A percentile compares a stretch with the other conserved stretches of the same genome.
These are phyloP conservation scores for Penicillium polonicum DNA, from an alignment of 2,329 filamentous ascomycete species.

Conservation along the genomic window DNA sequence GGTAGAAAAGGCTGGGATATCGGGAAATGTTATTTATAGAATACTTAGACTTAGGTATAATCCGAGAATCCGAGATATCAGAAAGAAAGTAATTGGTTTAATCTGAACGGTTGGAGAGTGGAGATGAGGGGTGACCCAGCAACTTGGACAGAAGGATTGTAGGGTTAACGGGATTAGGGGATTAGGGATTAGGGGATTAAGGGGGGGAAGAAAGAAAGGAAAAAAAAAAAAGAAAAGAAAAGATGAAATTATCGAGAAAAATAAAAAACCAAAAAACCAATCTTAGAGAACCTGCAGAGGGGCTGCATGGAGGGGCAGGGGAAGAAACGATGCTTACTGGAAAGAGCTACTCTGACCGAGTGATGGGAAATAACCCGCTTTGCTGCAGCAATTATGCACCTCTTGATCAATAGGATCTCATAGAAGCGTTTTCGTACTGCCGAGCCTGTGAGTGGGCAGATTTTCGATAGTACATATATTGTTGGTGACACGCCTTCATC, in stretches of 20 bases:
- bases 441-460: conserved; percentile 10
- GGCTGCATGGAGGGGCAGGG: conserved; percentile 21
- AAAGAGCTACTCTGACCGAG: conserved; percentile 12
- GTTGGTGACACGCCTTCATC: not conserved
- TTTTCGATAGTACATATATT: not conserved
- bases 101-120: conserved; percentile 10
- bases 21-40: conserved; percentile 5
- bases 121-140: conserved; percentile 10
- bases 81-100: not conserved
- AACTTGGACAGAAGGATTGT: conserved; percentile 6
- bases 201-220: not conserved
- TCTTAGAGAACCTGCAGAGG: conserved; percentile 21
- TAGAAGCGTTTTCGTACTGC: conserved; percentile 7
- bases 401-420: conserved; percentile 19
- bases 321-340: conserved; percentile 2
- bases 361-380: conserved; percentile 25
- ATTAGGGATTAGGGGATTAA: too few species aligned
- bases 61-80: not conserved
- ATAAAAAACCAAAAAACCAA: not conserved
- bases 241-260: not conserved
- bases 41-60: not conserved
- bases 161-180: not conserved
- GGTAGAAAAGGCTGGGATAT: not conserved
- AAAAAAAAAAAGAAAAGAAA: not conserved
- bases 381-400: conserved; percentile 27